Evolutionary conservation across 371 early-diverging fungal species (phyloP).

Genomic region (Mortierella sp.): DNA sequence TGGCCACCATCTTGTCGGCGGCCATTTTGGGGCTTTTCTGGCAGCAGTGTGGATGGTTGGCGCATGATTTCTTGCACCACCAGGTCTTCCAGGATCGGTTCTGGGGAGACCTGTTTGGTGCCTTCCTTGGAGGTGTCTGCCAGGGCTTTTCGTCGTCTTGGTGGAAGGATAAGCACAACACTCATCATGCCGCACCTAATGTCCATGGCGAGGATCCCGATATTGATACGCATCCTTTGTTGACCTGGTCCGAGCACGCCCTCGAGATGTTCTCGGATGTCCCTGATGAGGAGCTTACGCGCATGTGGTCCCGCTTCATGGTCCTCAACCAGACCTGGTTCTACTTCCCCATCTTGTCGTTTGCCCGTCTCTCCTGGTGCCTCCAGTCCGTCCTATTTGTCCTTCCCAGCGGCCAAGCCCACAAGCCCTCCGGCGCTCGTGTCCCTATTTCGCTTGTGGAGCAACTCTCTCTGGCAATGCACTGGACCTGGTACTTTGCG

Average conservation of each 20-base stretch:
- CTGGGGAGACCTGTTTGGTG: slow-evolving; percentile 75
- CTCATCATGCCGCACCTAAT: slow-evolving; percentile 90
- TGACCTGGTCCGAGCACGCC: slow-evolving; percentile 90
- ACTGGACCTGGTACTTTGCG: slow-evolving; percentile 80
- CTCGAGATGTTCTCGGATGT: slow-evolving; percentile 78
- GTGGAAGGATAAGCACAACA: slow-evolving; percentile 95
- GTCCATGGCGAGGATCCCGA: slow-evolving; percentile 90
- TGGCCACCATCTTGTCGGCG: slow-evolving; percentile 65
- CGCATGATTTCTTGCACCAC: slow-evolving; percentile 91
- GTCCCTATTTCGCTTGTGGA: slow-evolving; percentile 66
- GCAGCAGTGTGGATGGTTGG: slow-evolving; percentile 93
- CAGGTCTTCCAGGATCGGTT: slow-evolving; percentile 82
- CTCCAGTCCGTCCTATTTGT: slow-evolving; percentile 76
- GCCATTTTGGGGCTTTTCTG: slow-evolving; percentile 81
- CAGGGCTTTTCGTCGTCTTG: slow-evolving; percentile 84
- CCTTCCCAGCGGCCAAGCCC: slow-evolving; percentile 66
- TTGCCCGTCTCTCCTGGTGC: slow-evolving; percentile 87
- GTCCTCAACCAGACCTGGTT: slow-evolving; percentile 84
- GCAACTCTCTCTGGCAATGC: slow-evolving; percentile 68
- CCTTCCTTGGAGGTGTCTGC: slow-evolving; percentile 83
- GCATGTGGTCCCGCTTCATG: slow-evolving; percentile 73
- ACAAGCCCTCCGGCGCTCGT: slow-evolving; percentile 64
- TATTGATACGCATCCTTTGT: slow-evolving; percentile 88
- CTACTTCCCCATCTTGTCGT: slow-evolving; percentile 85
- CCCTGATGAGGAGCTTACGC: slow-evolving; percentile 70